Evolutionary conservation across 768 basidiomycete genomes (phyloP), one percentile per base, ranked within the genome.

Genomic region (Podaxis sp.): DNA sequence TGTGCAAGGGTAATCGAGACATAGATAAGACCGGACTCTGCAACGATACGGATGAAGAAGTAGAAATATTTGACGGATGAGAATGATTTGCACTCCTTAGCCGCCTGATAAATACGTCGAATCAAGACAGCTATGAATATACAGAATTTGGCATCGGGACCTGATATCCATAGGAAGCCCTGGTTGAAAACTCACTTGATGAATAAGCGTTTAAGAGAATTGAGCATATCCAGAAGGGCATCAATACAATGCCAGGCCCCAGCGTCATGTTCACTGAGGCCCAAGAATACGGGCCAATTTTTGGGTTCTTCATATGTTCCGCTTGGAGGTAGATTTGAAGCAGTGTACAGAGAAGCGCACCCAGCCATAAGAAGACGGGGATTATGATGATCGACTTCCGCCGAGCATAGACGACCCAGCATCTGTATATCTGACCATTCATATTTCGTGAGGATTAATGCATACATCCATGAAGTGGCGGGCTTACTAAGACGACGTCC

Each of bases 231-330:
- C 56, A 57, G 40, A 57, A 57, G 9, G 56, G 56, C 17, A 46
- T 30, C 56, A 57, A 46, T 28, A 30, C 56, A n/a, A 46, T 57
- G 19, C 56, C 42, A 28, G 42, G 56, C 3, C 56, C 56, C 40
- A 26, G 24, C 17, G 38, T 26, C 56, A 57, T 57, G n/a, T 42
- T 57, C 4, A 57, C 56, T 8, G 56, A 24, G 11, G 42, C 56
- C 56, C 56, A 46, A 4, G 42, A 42, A 30, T 57, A 42, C 13
- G 39, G 42, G 12, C 56, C 56, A 24, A 57, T 26, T 2, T 5
- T 42, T 3, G 56, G 42, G 26, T 57, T 26, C 2, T 42, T 22
- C 7, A 36, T 42, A 33, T 57, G 42, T 8, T 24, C 56, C n/a
- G 13, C 19, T n/a, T 57, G 56, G 9, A 57, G 36, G 15, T 57